These are phyloP conservation scores for Nitzschia sp. DNA, from an alignment of 108 stramenopile species.

Conservation along the genomic window DNA sequence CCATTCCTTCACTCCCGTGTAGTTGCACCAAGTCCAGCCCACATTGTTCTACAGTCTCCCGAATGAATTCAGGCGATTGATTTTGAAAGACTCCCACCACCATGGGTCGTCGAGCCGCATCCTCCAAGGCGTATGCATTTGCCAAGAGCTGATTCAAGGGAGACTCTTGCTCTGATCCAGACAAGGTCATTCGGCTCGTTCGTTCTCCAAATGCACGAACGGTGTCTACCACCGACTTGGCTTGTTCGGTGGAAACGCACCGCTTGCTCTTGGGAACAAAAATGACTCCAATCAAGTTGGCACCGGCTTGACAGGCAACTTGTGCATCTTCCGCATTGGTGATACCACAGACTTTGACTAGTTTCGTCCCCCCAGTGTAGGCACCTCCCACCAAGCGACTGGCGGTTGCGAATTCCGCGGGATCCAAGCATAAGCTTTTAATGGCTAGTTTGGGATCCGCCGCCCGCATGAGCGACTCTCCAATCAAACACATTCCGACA, in stretches of 20 bases:
- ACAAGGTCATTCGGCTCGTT: constrained; percentile 36
- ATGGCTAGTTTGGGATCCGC: constrained; percentile 85
- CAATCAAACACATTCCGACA: constrained; percentile 94
- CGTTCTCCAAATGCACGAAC: constrained; percentile 92
- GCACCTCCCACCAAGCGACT: constrained; percentile 57
- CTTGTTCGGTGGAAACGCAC: constrained; percentile 68
- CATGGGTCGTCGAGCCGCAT: constrained; percentile 66
- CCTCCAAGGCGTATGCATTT: constrained; percentile 59
- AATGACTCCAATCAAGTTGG: constrained; percentile 95
- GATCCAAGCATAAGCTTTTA: constrained; percentile 80
- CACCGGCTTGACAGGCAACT: constrained; percentile 87
- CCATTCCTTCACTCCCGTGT: constrained; percentile 94
- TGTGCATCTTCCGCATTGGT: constrained; percentile 91
- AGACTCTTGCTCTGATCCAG: constrained; percentile 8
- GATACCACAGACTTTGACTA: constrained; percentile 95
- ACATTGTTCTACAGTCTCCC: constrained; percentile 70
- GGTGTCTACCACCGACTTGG: constrained; percentile 70
- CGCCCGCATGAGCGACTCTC: constrained; percentile 97
- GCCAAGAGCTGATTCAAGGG: constrained; percentile 53
- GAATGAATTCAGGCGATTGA: constrained; percentile 81
- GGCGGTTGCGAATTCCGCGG: constrained; percentile 57
- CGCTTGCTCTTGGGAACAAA: constrained; percentile 91
- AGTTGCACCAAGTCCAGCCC: constrained; percentile 97
- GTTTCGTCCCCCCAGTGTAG: constrained; percentile 77
- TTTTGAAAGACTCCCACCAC: constrained; percentile 98